These are phyloP conservation scores for Chloroidium sp. DNA, from an alignment of 163 green algal genomes.

Conservation along the genomic window DNA sequence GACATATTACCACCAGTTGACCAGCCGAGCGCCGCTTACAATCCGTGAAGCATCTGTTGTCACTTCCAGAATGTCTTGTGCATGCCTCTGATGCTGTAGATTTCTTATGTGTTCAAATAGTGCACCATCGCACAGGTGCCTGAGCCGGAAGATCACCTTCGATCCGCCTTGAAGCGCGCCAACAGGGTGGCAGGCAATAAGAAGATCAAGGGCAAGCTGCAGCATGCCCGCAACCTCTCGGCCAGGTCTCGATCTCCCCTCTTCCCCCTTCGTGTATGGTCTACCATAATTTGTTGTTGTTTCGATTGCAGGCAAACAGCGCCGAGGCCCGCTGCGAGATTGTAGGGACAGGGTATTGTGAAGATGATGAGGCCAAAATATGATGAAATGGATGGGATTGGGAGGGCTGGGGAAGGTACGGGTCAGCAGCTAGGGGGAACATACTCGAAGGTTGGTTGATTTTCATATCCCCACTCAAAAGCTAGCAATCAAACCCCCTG, in stretches of 20 bases:
- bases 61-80: too few species aligned
- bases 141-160: conserved; percentile 46
- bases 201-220: conserved; percentile 56
- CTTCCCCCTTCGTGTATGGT: too few species aligned
- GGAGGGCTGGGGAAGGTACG: background rate
- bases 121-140: conserved; percentile 33
- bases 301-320: too few species aligned
- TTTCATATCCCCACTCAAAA: background rate
- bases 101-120: too few species aligned
- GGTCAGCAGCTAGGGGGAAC: background rate
- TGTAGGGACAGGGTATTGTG: too few species aligned
- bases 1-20: too few species aligned
- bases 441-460: background rate
- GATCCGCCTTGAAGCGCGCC: conserved; percentile 49
- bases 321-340: too few species aligned
- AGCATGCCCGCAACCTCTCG: conserved; percentile 47
- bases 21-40: too few species aligned
- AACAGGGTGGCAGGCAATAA: conserved; percentile 25
- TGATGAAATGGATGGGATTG: background rate
- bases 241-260: background rate
- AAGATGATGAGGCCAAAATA: background rate
- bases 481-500: background rate
- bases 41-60: too few species aligned
- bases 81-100: too few species aligned
- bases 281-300: too few species aligned